phyloP scores from a whole-genome alignment of 805 yeast genomes.

The Kazachstania kunashirensis region DNA sequence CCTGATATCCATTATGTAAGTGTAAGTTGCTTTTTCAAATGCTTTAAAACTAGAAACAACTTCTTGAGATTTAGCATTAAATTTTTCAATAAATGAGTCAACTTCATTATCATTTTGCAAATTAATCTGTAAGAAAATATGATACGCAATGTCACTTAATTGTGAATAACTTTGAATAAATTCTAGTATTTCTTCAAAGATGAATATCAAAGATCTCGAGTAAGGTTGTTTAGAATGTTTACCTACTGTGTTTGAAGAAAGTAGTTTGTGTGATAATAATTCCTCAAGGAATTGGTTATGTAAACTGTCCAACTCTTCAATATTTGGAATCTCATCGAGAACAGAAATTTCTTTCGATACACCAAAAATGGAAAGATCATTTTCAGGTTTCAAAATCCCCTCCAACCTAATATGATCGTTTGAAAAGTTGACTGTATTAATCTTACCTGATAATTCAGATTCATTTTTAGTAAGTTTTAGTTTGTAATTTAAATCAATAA shows the following conservation, averaged over 20 bases:
- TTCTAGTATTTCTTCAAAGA: slow-evolving; percentile 32
- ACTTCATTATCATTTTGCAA: slow-evolving; percentile 19
- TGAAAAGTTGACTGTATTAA: slow-evolving; percentile 22
- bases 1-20: slow-evolving; percentile 44
- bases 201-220: slow-evolving; percentile 34
- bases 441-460: slow-evolving; percentile 23
- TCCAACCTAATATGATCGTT: slow-evolving; percentile 21
- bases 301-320: slow-evolving; percentile 40
- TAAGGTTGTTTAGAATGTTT: slow-evolving; percentile 32
- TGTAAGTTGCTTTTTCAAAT: slow-evolving; percentile 35
- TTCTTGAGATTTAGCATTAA: slow-evolving; percentile 33
- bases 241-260: slow-evolving; percentile 23
- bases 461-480: slow-evolving; percentile 24
- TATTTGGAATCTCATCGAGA: slow-evolving; percentile 19
- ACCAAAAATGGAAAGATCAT: slow-evolving; percentile 10
- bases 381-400: slow-evolving; percentile 27
- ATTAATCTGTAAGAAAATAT: slow-evolving; percentile 27
- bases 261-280: slow-evolving; percentile 18
- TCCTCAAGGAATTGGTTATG: slow-evolving; percentile 30
- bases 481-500: slow-evolving; percentile 26
- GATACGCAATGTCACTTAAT: slow-evolving; percentile 30
- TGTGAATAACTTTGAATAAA: slow-evolving; percentile 34
- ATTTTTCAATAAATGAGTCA: slow-evolving; percentile 19
- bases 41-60: slow-evolving; percentile 35
- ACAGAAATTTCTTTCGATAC: not conserved